A percentile compares a stretch with the other conserved stretches of the same genome.
These are phyloP conservation scores for Quillaja saponaria DNA, from an alignment of 306 rosid genomes.

Conservation along the genomic window DNA sequence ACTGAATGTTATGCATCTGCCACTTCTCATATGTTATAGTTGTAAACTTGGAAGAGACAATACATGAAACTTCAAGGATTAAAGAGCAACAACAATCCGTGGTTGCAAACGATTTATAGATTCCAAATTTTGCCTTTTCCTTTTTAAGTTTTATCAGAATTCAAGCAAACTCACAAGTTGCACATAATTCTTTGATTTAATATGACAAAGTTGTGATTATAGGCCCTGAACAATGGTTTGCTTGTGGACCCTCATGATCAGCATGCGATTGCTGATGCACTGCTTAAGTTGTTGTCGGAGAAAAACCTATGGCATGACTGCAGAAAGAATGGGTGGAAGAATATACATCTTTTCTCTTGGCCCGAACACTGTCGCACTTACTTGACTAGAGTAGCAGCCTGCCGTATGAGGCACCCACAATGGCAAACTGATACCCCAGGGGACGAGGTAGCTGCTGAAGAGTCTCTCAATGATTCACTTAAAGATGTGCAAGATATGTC, in stretches of 20 bases:
- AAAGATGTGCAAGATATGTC: slow-evolving; percentile 76
- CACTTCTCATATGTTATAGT: slow-evolving; percentile 7
- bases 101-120: not conserved
- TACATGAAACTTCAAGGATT: slow-evolving; percentile 6
- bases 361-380: slow-evolving; percentile 76
- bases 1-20: too few species aligned
- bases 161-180: slow-evolving; percentile 7
- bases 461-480: slow-evolving; percentile 63
- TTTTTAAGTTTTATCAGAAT: not conserved
- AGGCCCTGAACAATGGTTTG: slow-evolving; percentile 68
- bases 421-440: slow-evolving; percentile 70
- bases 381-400: slow-evolving; percentile 66
- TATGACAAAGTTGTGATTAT: slow-evolving; percentile 23
- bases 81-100: not conserved
- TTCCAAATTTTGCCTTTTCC: slow-evolving; percentile 12
- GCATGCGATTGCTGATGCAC: slow-evolving; percentile 58
- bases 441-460: slow-evolving; percentile 53
- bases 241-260: slow-evolving; percentile 79
- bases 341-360: slow-evolving; percentile 75
- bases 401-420: slow-evolving; percentile 75
- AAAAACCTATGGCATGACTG: slow-evolving; percentile 67
- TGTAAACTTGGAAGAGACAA: not conserved
- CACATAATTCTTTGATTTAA: not conserved
- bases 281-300: slow-evolving; percentile 63
- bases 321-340: slow-evolving; percentile 63